Conservation (phyloP, 345 rosid species). For the Passiflora organensis region DNA sequence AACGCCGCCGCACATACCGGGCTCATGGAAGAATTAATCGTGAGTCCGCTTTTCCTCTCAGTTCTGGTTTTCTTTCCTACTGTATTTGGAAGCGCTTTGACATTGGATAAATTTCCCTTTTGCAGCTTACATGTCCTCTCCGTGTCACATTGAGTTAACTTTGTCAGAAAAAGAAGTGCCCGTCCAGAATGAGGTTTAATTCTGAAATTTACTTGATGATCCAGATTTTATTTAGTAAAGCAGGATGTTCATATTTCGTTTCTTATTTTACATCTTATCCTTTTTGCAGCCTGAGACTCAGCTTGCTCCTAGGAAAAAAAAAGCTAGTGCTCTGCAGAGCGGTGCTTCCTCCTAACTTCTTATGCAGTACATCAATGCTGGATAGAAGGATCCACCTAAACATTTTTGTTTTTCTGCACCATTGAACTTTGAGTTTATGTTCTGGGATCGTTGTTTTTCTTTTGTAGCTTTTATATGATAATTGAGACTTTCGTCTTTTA, state of each 20-base stretch:
- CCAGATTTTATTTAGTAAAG: too few species aligned
- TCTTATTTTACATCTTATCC: background rate
- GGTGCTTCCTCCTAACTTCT: constrained; percentile 26
- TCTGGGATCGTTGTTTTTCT: background rate
- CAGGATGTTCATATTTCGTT: too few species aligned
- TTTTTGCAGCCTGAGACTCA: constrained; percentile 55
- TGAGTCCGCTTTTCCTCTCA: constrained; percentile 19
- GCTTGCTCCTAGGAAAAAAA: constrained; percentile 42
- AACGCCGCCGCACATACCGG: constrained; percentile 66
- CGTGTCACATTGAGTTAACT: constrained; percentile 63
- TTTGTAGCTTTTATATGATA: background rate
- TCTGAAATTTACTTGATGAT: background rate
- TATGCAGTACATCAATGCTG: background rate
- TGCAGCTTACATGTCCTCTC: constrained; percentile 75
- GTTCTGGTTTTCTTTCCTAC: background rate
- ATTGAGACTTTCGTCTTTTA: background rate
- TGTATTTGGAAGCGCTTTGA: background rate
- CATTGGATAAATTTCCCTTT: background rate
- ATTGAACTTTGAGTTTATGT: background rate
- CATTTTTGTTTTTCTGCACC: background rate
- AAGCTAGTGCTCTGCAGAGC: constrained; percentile 20
- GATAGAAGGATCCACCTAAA: background rate
- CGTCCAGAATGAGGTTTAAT: constrained; percentile 56
- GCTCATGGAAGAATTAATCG: constrained; percentile 84
- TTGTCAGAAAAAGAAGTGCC: constrained; percentile 69